Evolutionary conservation across 257 asterid species (phyloP), one percentile per base, ranked within the genome.

Genomic region (Coffea canephora): DNA sequence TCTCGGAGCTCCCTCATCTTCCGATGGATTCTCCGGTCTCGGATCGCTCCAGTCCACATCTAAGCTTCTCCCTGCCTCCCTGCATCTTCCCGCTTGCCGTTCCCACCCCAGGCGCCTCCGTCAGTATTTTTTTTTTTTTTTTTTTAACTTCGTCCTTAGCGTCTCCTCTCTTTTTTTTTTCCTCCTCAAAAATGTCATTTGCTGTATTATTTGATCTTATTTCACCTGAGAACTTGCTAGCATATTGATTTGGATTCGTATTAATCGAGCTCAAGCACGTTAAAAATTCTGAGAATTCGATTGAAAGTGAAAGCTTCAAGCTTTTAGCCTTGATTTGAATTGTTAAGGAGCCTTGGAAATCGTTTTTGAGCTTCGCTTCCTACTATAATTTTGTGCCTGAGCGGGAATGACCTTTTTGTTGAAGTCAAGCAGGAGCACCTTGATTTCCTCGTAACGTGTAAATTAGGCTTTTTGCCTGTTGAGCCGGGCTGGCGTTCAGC

Each of bases 101-200:
- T 83, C 88, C 71, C 91, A 78, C 57, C 77, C 84, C 84, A 91
- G 80, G 76, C 95, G 97, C 82, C 85, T 95, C 82, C 92, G 98
- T 93, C 73, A 39, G 83, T 73, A 71, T 70, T 1, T 25, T 41
- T 13, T 41, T 55, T 55, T n/a, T 11, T 57, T 31, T 31, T 31
- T 31, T 31, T 31, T 31, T 31, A 31, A 31, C 12, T 50, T 14
- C 31, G 2, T 39, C 43, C 43, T 39, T 39, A 39, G 5, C 50
- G 27, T 77, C 74, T 45, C 13, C 65, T 19, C 1, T 12, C 62
- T 1, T 43, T 4, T 19, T 2, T 49, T 75, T 65, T 65, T 65
- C 31, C 4, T 11, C 7, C 66, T 59, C 18, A 0, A 59, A 23
- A 21, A 21, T 21, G 2, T 21, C 21, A 18, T 55, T 55, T 19